Evolutionary conservation across 768 basidiomycete species (phyloP), one percentile per base, ranked within the genome.

Genomic region (Russula ochroleuca): DNA sequence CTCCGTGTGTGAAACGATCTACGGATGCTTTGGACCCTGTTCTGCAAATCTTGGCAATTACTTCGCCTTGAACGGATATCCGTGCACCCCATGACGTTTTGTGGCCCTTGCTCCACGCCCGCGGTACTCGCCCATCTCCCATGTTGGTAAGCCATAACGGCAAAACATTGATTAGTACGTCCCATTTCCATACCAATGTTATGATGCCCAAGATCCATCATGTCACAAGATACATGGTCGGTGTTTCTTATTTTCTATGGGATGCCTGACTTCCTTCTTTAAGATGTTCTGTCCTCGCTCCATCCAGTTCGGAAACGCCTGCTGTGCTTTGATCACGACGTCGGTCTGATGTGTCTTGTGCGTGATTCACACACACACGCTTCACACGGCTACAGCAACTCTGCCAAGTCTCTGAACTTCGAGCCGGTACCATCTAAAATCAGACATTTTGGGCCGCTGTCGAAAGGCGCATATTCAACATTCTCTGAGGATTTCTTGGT

Each of bases 181-280:
- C 43, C 35, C 14, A 4, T 40, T 50, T 14, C 37, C 4, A 14
- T 31, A 14, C 40, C 48, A 40, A 50, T 31, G 19, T 8, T 41
- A 45, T 31, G 7, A n/a, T 45, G 41, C 49, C 21, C 8, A 2
- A 33, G 41, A 45, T 43, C 40, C 19, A 47, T 47, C 31, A n/a
- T 14, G 13, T n/a, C 28, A 23, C 19, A 21, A 56, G 21, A 31
- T 56, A 11, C 28, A 19, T 25, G 15, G 21, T 10, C 13, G 35
- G 25, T 40, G 37, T 45, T 38, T 40, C 54, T 28, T n/a, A 43
- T 45, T 13, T 33, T 45, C 23, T 13, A 33, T 37, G 45, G 21
- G 33, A 40, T 59, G 37, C 47, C 48, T n/a, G 25, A n/a, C 35
- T 52, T 51, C 38, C 40, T 33, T 57, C 55, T 25, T 60, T 11